Percentiles rank a stretch among this genome's conserved stretches.
Conservation (phyloP, 2,329 filamentous ascomycete species). For the Orbilia oligospora region DNA sequence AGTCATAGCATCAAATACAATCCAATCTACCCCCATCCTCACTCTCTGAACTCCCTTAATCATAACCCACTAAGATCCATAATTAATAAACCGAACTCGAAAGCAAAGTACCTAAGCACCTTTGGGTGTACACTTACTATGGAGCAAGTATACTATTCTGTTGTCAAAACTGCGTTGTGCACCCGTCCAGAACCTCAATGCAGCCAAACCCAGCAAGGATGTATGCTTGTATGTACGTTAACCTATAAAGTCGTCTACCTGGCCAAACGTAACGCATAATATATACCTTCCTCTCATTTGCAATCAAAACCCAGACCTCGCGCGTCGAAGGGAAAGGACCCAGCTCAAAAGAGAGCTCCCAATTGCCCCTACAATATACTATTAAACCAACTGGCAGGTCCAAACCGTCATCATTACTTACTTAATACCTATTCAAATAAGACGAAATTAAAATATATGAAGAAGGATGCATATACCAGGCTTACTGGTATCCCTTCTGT, state of each 20-base stretch:
- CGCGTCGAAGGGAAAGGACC: too few relatives aligned
- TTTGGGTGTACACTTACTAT: too few relatives aligned
- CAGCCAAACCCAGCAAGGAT: slow-evolving; percentile 8
- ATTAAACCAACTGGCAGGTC: background rate
- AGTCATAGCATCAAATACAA: background rate
- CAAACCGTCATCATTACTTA: background rate
- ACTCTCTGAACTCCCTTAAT: background rate
- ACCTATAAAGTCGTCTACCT: slow-evolving; percentile 10
- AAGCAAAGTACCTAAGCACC: background rate
- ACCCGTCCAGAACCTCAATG: background rate
- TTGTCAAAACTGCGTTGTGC: slow-evolving; percentile 31
- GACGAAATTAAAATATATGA: background rate
- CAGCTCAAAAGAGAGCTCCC: too few relatives aligned
- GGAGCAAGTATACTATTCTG: too few relatives aligned
- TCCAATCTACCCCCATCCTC: background rate
- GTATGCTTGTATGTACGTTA: too few relatives aligned
- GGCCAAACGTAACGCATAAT: background rate
- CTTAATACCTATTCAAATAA: background rate
- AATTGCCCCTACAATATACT: background rate
- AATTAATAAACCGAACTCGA: too few relatives aligned
- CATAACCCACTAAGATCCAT: background rate
- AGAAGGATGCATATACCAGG: slow-evolving; percentile 22
- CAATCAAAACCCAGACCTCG: too few relatives aligned
- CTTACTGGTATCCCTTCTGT: slow-evolving; percentile 23
- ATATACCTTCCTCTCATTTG: background rate